These are phyloP conservation scores for Leptomonas pyrrhocoris DNA, from an alignment of 208 protist genomes.

Conservation along the genomic window DNA sequence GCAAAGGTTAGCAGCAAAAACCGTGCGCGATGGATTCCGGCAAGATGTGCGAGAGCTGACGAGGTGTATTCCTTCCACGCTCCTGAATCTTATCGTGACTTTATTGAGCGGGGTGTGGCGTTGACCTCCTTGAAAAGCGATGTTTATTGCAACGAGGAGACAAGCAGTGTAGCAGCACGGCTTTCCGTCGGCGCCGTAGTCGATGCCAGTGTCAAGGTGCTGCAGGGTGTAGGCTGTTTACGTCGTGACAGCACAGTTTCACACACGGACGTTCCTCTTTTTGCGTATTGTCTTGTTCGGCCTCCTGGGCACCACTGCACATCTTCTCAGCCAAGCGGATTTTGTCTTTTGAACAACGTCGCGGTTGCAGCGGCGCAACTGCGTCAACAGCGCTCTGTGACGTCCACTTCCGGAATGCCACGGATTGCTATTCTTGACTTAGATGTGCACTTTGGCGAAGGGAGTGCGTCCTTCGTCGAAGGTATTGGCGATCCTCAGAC, in stretches of 20 bases:
- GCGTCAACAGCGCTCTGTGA: constrained; percentile 19
- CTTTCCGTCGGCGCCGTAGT: constrained; percentile 71
- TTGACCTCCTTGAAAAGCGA: constrained; percentile 60
- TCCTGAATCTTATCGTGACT: constrained; percentile 41
- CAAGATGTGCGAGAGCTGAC: constrained; percentile 59
- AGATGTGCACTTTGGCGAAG: constrained; percentile 94
- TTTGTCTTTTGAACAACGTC: constrained; percentile 92
- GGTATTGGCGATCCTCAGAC: constrained; percentile 24
- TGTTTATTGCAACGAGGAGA: constrained; percentile 77
- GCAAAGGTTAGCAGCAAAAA: constrained; percentile 21
- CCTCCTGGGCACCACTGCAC: constrained; percentile 92
- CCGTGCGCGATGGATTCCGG: constrained; percentile 42
- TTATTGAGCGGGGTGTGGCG: constrained; percentile 50
- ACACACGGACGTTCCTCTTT: constrained; percentile 28
- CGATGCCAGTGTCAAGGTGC: constrained; percentile 50
- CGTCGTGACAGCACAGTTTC: neutral
- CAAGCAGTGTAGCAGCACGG: constrained; percentile 58
- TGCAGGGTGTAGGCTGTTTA: constrained; percentile 19
- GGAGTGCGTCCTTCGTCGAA: constrained; percentile 90
- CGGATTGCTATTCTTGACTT: constrained; percentile 88
- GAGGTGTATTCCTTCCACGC: constrained; percentile 76
- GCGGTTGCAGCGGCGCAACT: constrained; percentile 70
- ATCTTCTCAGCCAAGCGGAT: constrained; percentile 64
- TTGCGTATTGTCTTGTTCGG: constrained; percentile 82
- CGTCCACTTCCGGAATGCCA: constrained; percentile 12